Evolutionary conservation across 306 rosid species (phyloP).

Genomic region (Casuarina glauca): DNA sequence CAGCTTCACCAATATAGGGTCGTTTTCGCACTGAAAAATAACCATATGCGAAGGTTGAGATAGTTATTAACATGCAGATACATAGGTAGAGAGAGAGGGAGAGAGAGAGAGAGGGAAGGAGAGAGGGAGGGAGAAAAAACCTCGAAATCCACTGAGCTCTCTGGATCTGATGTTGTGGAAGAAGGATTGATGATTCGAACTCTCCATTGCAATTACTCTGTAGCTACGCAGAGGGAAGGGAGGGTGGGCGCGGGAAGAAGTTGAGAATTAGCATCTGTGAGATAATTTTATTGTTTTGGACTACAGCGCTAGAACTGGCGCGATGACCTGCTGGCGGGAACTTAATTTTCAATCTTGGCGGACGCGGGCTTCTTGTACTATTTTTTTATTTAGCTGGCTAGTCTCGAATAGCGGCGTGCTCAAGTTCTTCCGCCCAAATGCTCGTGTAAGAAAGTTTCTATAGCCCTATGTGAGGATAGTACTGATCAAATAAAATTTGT

Average conservation of each 20-base stretch:
- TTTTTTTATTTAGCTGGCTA: neutral
- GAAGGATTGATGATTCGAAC: conserved; percentile 35
- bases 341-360: conserved; percentile 25
- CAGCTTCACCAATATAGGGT: conserved; percentile 35
- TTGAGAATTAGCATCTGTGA: neutral
- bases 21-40: conserved; percentile 64
- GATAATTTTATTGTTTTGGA: conserved; percentile 6
- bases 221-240: neutral
- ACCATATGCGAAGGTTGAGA: neutral
- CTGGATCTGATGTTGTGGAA: conserved; percentile 50
- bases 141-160: conserved; percentile 68
- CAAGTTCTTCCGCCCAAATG: too few relatives aligned
- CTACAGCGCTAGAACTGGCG: conserved; percentile 25
- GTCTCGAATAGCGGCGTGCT: too few relatives aligned
- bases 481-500: too few relatives aligned
- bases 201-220: conserved; percentile 37
- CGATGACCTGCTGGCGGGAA: conserved; percentile 48
- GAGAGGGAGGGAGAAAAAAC: conserved; percentile 18
- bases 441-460: too few relatives aligned
- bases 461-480: too few relatives aligned
- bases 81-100: neutral
- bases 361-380: neutral
- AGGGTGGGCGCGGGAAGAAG: neutral
- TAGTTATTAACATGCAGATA: neutral
- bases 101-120: neutral